Base-by-base conservation (phyloP, 176 grass and related monocot genomes). In the Phoenix roebelenii region DNA sequence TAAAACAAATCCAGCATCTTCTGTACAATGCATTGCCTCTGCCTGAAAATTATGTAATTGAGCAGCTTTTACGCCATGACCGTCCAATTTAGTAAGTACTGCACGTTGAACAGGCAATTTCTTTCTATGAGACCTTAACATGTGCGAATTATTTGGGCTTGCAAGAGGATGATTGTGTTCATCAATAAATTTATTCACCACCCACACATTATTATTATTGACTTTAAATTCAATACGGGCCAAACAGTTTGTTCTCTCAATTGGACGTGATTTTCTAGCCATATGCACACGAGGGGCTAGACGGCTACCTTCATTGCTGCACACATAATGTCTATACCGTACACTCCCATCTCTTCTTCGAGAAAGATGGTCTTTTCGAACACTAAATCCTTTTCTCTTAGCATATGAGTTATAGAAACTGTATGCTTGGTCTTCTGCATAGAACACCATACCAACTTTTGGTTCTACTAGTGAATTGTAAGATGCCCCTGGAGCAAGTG, bases 71-170 rank as follows among this genome's bases (percentile, higher is more conserved):
- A 18, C 18, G 17, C 67, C 67, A 25, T 58, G 58, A 14, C 39
- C 15, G 17, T 49, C 54, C 3, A 54, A 48, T 10, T 10, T n/a
- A 16, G 29, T 57, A 18, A 49, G 18, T 12, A 49, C 32, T 50
- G 26, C 20, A 24, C 20, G 67, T 48, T 69, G 54, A 69, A 58
- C 28, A 24, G 67, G 54, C 54, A 69, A n/a, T 50, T 69, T 69
- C 67, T 69, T 69, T 49, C 67, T 69, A 57, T 69, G 67, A n/a
- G 67, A 69, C 54, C 67, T 57, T 32, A 69, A 16, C 67, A 69
- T 57, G 55, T 69, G 67, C 0, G 55, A 58, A 4, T 58, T 69
- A 57, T 57, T 55, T 25, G 67, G 54, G 32, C 19, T 50, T 18
- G 67, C 67, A 25, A 69, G 67, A 50, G 67, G 54, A 18, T 69